These are phyloP conservation scores for Lachnum nothofagi DNA, from an alignment of 2,329 filamentous ascomycete genomes.

Conservation along the genomic window DNA sequence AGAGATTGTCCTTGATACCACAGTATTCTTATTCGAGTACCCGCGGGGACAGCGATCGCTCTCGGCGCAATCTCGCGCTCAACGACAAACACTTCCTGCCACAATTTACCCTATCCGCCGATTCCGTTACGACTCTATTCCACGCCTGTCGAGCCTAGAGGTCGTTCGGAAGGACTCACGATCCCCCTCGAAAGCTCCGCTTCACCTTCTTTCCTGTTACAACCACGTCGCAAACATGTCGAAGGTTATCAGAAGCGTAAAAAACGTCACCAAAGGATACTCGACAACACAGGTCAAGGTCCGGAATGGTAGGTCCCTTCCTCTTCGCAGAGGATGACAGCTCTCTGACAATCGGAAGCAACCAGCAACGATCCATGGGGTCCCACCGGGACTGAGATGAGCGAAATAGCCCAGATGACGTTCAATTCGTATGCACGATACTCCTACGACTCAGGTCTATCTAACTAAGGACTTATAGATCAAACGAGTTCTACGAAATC, in stretches of 20 bases:
- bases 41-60: slow-evolving; percentile 3
- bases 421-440: slow-evolving; percentile 77
- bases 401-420: slow-evolving; percentile 94
- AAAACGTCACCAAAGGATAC: slow-evolving; percentile 99
- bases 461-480: slow-evolving; percentile 41
- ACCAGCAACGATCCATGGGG: slow-evolving; percentile 99
- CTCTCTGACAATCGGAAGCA: slow-evolving; percentile 52
- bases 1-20: neutral
- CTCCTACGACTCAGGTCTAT: neutral
- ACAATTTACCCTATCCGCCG: neutral
- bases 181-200: neutral
- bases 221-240: slow-evolving; percentile 61
- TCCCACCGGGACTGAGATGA: slow-evolving; percentile 95
- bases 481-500: slow-evolving; percentile 97
- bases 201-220: slow-evolving; percentile 3
- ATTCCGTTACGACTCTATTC: slow-evolving; percentile 2
- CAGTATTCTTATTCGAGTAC: neutral
- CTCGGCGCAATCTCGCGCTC: neutral
- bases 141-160: neutral
- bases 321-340: neutral
- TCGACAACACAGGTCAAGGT: slow-evolving; percentile 96
- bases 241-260: slow-evolving; percentile 93
- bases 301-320: slow-evolving; percentile 71
- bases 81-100: neutral
- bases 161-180: neutral